Evolutionary conservation across 208 protist species (phyloP).

Genomic region (Herpetomonas samuelpessoai): DNA sequence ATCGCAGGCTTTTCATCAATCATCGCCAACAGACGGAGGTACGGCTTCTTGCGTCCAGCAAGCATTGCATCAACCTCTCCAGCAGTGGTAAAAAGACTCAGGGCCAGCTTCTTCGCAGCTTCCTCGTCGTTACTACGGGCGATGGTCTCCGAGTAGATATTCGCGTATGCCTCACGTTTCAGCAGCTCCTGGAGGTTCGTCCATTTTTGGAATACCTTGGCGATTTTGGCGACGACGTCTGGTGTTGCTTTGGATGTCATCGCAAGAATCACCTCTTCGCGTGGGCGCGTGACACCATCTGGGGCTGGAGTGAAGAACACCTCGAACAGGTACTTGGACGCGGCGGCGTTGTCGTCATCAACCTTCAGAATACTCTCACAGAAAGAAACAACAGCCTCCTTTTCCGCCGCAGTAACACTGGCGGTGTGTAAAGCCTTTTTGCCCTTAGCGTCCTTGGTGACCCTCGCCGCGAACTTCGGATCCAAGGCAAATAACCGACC

Average conservation of each 20-base stretch:
- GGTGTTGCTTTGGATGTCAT: conserved; percentile 33
- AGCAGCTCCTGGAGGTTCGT: conserved; percentile 38
- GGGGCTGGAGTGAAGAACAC: conserved; percentile 10
- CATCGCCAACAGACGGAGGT: conserved; percentile 51
- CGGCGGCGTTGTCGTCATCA: conserved; percentile 5
- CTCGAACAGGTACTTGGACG: conserved; percentile 39
- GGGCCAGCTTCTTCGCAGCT: conserved; percentile 29
- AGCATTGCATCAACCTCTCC: conserved; percentile 48
- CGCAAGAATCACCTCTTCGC: conserved; percentile 32
- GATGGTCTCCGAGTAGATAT: conserved; percentile 42
- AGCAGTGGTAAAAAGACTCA: conserved; percentile 30
- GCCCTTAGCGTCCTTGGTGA: conserved; percentile 18
- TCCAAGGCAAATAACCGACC: conserved; percentile 53
- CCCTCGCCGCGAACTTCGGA: conserved; percentile 21
- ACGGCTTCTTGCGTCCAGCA: conserved; percentile 43
- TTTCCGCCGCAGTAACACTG: neutral
- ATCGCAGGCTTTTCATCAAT: conserved; percentile 43
- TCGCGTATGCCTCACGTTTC: conserved; percentile 40
- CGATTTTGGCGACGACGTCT: conserved; percentile 31
- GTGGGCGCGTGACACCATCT: conserved; percentile 17
- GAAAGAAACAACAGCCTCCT: conserved; percentile 7
- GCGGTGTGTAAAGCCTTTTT: conserved; percentile 21
- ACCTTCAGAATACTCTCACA: conserved; percentile 20
- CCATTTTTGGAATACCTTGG: conserved; percentile 36
- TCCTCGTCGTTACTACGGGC: conserved; percentile 29